Evolutionary conservation across 2,329 filamentous ascomycete species (phyloP).

Genomic region (Venturia effusa): DNA sequence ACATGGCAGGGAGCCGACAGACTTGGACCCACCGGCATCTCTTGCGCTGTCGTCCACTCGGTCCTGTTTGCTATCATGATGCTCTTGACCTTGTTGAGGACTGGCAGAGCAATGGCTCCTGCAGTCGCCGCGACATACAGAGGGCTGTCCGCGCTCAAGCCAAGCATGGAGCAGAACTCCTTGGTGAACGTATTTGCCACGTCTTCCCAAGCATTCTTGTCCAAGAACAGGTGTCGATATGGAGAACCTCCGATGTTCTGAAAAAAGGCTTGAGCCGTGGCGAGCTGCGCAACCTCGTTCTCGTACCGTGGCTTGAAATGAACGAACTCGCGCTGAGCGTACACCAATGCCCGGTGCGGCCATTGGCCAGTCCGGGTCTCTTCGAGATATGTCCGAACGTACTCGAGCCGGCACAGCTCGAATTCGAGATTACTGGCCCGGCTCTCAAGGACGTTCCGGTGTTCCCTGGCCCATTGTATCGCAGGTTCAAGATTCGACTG

Average conservation of each 20-base stretch:
- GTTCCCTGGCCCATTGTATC: conserved; percentile 71
- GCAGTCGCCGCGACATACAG: conserved; percentile 89
- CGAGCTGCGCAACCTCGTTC: conserved; percentile 69
- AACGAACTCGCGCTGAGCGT: conserved; percentile 64
- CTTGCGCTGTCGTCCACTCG: conserved; percentile 87
- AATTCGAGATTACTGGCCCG: conserved; percentile 92
- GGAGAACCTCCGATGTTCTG: conserved; percentile 67
- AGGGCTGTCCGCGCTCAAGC: conserved; percentile 81
- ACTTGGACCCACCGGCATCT: conserved; percentile 63
- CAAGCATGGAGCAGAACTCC: conserved; percentile 88
- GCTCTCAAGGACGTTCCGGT: conserved; percentile 61
- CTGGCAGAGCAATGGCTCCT: conserved; percentile 81
- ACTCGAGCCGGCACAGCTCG: conserved; percentile 82
- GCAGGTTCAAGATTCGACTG: conserved; percentile 66
- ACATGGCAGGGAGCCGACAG: background rate
- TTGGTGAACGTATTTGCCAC: conserved; percentile 79
- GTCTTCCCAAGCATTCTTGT: conserved; percentile 62
- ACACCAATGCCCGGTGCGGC: conserved; percentile 56
- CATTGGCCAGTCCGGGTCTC: conserved; percentile 39
- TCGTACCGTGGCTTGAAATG: conserved; percentile 66
- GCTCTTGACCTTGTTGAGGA: conserved; percentile 74
- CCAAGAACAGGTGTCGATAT: conserved; percentile 69
- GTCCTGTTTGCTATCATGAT: conserved; percentile 85
- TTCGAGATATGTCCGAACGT: conserved; percentile 75
- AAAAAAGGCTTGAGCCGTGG: conserved; percentile 68